Evolutionary conservation across 139 green algal genomes (phyloP), one percentile per base, ranked within the genome.

Genomic region (Deuterostichococcus epilithicus): DNA sequence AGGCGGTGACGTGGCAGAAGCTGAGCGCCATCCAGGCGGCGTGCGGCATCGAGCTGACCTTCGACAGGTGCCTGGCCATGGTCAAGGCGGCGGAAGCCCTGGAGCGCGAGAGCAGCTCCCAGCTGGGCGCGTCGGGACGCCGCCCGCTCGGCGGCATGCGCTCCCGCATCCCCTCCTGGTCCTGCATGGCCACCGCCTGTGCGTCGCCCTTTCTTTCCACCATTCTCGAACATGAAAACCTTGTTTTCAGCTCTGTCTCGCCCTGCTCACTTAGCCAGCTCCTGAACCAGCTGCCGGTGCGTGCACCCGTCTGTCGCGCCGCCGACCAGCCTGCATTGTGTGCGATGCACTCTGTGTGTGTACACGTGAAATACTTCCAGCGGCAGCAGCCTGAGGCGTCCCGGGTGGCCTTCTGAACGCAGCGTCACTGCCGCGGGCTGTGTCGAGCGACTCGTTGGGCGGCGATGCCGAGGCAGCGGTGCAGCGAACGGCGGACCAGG

Each of bases 1-100:
- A 97, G 89, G 72, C 89, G 44, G 81, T 81, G 30, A 91, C 92
- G 15, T 98, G 94, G 94, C 82, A 91, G 72, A 94, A 94, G 85
- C 86, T 98, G 77, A 82, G 82, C 15, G 93, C 92, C 42, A 96
- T 98, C 76, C 88, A 97, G 86, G 88, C 84, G 81, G 97, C 97
- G 82, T 97, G 93, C 82, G 90, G 86, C 44, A 94, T 97, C 32
- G 94, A 98, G 89, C 84, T 87, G 26, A 93, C 88, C 22, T 83
- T 98, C 71, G 94, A 97, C 84, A 85, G 82, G 37, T 96, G 90
- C 83, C 79, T 98, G 75, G 81, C 82, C 33, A 38, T 84, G 67
- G 76, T 95, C 25, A 30, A 69, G 18, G 36, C n/a, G 5, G 30
- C 32, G 28, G n/a, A 38, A 8, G 30, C 32, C 28, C 63, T 37